These are phyloP conservation scores for Nyssa sinensis DNA, from an alignment of 148 eudicot genomes.

Conservation along the genomic window DNA sequence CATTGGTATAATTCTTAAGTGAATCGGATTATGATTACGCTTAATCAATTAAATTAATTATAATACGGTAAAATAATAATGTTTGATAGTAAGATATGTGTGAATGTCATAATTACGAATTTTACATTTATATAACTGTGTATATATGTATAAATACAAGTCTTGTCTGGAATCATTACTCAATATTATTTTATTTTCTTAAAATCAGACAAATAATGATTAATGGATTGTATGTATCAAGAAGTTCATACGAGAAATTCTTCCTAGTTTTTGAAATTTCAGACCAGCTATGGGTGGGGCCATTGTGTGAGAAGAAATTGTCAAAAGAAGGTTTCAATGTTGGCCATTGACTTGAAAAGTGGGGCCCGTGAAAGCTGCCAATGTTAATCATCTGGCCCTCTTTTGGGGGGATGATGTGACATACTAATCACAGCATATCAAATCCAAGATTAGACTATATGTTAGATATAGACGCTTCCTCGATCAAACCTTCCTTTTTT, in stretches of 20 bases:
- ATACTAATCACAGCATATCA: not conserved
- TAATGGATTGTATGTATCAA: no score
- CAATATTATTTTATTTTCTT: no score
- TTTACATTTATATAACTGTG: no score
- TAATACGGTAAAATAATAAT: no score
- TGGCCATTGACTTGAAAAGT: conserved; percentile 15
- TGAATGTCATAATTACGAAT: no score
- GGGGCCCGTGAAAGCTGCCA: not conserved
- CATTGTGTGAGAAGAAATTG: conserved; percentile 6
- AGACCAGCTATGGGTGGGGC: not conserved
- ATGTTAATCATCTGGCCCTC: not conserved
- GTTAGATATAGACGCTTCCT: not conserved
- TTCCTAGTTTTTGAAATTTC: conserved; percentile 9
- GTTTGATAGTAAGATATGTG: no score
- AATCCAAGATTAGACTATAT: not conserved
- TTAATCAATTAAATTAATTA: no score
- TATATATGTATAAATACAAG: no score
- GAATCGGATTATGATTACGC: no score
- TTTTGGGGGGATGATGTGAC: not conserved
- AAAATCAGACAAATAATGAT: no score
- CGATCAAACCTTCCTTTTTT: not conserved
- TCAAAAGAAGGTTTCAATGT: conserved; percentile 15
- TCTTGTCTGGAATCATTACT: no score
- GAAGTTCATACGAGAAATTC: no score
- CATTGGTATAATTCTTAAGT: not conserved